Conservation (phyloP, 106 monocot species). For the Phalaenopsis aphrodite region DNA sequence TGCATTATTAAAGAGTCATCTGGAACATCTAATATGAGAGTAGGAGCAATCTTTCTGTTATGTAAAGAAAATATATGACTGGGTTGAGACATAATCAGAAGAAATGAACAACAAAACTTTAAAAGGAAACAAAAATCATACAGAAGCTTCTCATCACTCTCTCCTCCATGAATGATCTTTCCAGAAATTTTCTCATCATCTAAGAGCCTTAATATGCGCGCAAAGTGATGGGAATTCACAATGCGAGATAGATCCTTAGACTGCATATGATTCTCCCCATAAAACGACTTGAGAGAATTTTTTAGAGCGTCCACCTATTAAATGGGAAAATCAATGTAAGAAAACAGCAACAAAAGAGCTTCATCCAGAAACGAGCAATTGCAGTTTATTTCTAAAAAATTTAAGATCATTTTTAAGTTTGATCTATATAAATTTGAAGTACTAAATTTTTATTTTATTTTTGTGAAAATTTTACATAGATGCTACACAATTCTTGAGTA, state of each 20-base stretch:
- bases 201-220: constrained; percentile 44
- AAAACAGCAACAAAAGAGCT: background rate
- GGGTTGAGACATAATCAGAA: background rate
- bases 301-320: constrained; percentile 38
- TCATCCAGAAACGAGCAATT: no score
- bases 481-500: no score
- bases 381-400: no score
- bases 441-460: no score
- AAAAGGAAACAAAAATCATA: constrained; percentile 17
- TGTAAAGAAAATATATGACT: background rate
- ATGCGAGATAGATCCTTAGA: constrained; percentile 53
- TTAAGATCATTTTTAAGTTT: no score
- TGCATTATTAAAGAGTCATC: constrained; percentile 54
- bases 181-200: constrained; percentile 49
- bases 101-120: background rate
- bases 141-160: constrained; percentile 49
- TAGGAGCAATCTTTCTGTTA: constrained; percentile 47
- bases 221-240: constrained; percentile 60
- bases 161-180: constrained; percentile 59
- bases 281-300: constrained; percentile 42
- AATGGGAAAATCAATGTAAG: background rate
- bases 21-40: constrained; percentile 57
- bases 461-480: no score
- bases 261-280: constrained; percentile 42
- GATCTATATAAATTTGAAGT: no score